Evolutionary conservation across 176 grass and related monocot genomes (phyloP), one percentile per base, ranked within the genome.

Genomic region (Secale cereale): DNA sequence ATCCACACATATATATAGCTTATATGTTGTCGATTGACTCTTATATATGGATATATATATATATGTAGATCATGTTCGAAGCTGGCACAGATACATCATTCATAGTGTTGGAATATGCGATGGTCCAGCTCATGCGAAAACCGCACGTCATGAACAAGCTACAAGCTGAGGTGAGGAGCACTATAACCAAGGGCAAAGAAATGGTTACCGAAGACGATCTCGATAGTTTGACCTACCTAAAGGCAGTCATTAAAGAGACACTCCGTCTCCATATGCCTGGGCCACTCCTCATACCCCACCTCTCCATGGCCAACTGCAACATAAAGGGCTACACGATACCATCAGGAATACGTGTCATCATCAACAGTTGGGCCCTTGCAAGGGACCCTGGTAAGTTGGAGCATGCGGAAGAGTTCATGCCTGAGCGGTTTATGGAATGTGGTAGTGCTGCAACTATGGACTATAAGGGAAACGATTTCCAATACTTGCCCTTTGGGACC

Each of bases 21-120:
- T 35, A 32, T 32, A 66, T 9, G 64, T 30, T 65, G 63, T 67
- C n/a, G 19, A 16, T 65, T 36, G 19, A 20, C 37, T 36, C 20
- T 36, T 37, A 56, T 19, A 22, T 56, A 56, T 36, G 62, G 5
- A 16, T 36, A 3, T 4, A 7, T 19, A 20, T 67, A 16, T 33
- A 10, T 67, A 16, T 67, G n/a, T n/a, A 67, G 65, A 67, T 20
- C 36, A 79, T 91, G 71, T 88, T 33, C 48, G 69, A 33, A 20
- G 89, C 75, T 30, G 86, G 89, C 50, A 88, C 63, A 11, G 81
- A 88, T 31, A 85, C 86, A 33, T 71, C 85, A n/a, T 82, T 45
- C 8, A 52, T 86, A 28, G 83, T 81, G 37, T 27, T 91, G 4
- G 86, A 88, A 54, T 85, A 77, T 70, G 81, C 61, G 4, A 91